Conservation (phyloP, 1,284 basidiomycete species). For the Chiua sp. region DNA sequence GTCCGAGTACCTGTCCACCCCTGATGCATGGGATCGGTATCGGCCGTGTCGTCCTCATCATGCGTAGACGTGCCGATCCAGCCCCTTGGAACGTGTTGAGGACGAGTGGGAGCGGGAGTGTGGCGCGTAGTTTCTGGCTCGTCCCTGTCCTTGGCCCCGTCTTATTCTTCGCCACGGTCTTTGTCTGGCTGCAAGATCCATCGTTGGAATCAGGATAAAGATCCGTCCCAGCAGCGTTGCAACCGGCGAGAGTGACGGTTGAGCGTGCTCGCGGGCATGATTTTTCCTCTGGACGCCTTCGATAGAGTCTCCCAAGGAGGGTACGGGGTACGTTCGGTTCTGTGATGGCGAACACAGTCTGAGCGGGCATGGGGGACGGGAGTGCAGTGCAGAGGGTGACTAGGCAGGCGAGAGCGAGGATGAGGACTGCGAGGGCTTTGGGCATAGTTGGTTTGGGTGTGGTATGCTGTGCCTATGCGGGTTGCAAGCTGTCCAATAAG, state of each 20-base stretch:
- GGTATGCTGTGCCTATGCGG: conserved; percentile 1
- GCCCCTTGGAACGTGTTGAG: conserved; percentile 5
- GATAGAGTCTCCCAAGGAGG: conserved; percentile 26
- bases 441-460: neutral
- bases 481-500: too few species aligned
- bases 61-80: neutral
- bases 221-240: neutral
- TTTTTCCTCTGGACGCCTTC: neutral
- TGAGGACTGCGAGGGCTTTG: neutral
- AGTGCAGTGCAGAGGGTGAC: neutral
- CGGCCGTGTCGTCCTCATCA: neutral
- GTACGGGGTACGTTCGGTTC: conserved; percentile 16
- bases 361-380: neutral
- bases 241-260: neutral
- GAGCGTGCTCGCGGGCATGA: neutral
- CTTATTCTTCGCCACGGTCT: too few species aligned
- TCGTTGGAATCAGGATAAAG: neutral
- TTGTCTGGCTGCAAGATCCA: neutral
- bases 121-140: neutral
- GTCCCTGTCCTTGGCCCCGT: neutral
- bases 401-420: conserved; percentile 1
- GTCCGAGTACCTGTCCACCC: too few species aligned
- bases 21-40: neutral
- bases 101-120: conserved; percentile 7
- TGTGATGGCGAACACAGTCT: neutral